Conservation (phyloP, 148 eudicot species). For the Diospyros lotus region DNA sequence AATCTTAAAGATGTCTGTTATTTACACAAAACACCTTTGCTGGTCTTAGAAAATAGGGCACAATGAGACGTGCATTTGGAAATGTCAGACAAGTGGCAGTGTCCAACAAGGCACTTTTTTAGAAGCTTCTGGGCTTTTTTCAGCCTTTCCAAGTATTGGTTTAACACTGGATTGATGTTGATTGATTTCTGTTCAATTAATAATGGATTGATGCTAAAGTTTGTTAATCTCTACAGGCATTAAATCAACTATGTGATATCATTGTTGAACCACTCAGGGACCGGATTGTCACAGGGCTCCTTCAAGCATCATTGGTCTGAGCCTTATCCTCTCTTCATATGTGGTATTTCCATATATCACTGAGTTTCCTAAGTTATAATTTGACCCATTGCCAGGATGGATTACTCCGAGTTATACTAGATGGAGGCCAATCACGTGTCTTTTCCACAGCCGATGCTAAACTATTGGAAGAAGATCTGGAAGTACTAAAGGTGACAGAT, state of each 20-base stretch:
- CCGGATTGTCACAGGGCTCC: conserved; percentile 92
- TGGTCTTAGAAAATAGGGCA: no score
- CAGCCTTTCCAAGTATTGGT: background rate
- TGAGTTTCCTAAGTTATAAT: conserved; percentile 8
- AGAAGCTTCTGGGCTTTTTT: no score
- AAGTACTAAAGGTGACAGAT: conserved; percentile 69
- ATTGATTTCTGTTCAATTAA: background rate
- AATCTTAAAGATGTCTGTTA: no score
- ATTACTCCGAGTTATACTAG: conserved; percentile 76
- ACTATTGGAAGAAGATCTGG: conserved; percentile 87
- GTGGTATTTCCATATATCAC: background rate
- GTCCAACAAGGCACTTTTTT: no score
- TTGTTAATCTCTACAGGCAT: conserved; percentile 47
- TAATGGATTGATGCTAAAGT: conserved; percentile 2
- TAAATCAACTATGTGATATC: conserved; percentile 78
- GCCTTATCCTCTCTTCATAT: background rate
- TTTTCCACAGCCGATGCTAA: conserved; percentile 73
- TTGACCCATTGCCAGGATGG: conserved; percentile 62
- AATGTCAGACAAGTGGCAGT: no score
- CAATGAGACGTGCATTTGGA: no score
- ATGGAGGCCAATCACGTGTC: conserved; percentile 93
- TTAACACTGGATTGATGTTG: background rate
- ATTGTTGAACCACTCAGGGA: conserved; percentile 90
- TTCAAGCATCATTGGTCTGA: conserved; percentile 92
- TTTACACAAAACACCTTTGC: no score